These are phyloP conservation scores for Globisporangium viniferum DNA, from an alignment of 352 stramenopile species.

Conservation along the genomic window DNA sequence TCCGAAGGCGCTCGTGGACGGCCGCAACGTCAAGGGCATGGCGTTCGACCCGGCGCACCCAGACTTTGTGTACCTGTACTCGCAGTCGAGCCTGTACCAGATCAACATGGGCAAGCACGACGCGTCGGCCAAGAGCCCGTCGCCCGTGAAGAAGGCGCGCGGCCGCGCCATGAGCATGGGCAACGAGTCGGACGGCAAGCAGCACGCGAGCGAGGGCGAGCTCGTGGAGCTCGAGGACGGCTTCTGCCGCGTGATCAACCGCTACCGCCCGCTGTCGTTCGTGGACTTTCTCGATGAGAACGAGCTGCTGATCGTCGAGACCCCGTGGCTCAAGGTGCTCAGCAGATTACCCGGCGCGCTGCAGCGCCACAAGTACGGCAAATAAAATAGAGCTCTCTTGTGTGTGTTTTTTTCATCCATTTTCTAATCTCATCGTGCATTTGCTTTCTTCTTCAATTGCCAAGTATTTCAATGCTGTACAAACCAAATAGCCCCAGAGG, in stretches of 20 bases:
- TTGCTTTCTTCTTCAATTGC: neutral
- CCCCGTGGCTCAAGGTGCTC: constrained; percentile 84
- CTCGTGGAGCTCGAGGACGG: constrained; percentile 58
- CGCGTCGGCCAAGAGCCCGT: constrained; percentile 23
- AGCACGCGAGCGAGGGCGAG: constrained; percentile 51
- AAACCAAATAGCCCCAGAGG: no score
- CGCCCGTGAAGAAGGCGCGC: constrained; percentile 37
- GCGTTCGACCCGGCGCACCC: constrained; percentile 73
- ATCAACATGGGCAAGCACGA: constrained; percentile 67
- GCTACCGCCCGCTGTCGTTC: constrained; percentile 83
- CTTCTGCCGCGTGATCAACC: constrained; percentile 76
- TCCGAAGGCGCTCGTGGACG: constrained; percentile 70
- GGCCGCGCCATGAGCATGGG: constrained; percentile 52
- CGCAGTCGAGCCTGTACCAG: constrained; percentile 76
- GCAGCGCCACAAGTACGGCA: constrained; percentile 86
- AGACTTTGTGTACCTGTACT: constrained; percentile 79
- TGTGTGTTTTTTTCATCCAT: neutral
- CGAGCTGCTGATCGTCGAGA: constrained; percentile 82
- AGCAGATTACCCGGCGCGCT: constrained; percentile 74
- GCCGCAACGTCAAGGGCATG: constrained; percentile 78
- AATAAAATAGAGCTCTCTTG: constrained; percentile 52
- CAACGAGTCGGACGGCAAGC: constrained; percentile 54
- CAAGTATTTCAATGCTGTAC: neutral
- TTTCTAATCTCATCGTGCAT: neutral
- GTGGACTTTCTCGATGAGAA: constrained; percentile 74